These are phyloP conservation scores for Aspergillus pseudoviridinutans DNA, from an alignment of 2,329 filamentous ascomycete genomes.

Conservation along the genomic window DNA sequence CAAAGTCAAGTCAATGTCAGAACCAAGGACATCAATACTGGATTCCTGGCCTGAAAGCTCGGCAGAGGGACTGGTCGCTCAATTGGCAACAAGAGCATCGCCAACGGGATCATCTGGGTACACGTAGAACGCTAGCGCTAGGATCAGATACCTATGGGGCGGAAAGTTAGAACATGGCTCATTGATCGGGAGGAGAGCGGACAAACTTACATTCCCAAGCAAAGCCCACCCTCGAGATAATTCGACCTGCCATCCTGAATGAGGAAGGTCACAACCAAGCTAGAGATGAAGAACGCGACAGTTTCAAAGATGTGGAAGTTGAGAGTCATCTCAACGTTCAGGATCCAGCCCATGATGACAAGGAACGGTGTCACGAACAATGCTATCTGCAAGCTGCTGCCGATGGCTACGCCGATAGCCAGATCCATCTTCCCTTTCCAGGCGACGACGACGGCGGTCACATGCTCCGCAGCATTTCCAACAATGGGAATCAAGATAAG, in stretches of 20 bases:
- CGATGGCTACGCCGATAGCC: slow-evolving; percentile 76
- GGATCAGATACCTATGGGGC: slow-evolving; percentile 37
- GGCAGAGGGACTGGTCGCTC: neutral
- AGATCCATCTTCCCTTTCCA: slow-evolving; percentile 65
- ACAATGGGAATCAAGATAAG: slow-evolving; percentile 75
- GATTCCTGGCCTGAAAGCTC: neutral
- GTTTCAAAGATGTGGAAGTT: slow-evolving; percentile 80
- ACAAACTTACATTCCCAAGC: slow-evolving; percentile 51
- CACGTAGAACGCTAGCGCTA: slow-evolving; percentile 47
- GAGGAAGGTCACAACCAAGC: slow-evolving; percentile 67
- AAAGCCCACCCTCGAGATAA: slow-evolving; percentile 77
- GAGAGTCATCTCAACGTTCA: slow-evolving; percentile 68
- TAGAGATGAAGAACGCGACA: slow-evolving; percentile 70
- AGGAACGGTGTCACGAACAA: slow-evolving; percentile 76
- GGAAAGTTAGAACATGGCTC: slow-evolving; percentile 5
- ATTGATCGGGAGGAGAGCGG: neutral
- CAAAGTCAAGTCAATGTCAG: neutral
- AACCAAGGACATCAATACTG: neutral
- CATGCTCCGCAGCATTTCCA: slow-evolving; percentile 75
- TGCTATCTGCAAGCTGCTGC: slow-evolving; percentile 78
- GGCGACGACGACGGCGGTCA: slow-evolving; percentile 75
- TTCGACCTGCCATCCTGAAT: slow-evolving; percentile 81
- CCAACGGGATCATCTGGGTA: slow-evolving; percentile 41
- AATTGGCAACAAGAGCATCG: slow-evolving; percentile 11
- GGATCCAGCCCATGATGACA: slow-evolving; percentile 76